Evolutionary conservation across 1,284 basidiomycete genomes (phyloP), one percentile per base, ranked within the genome.

Genomic region (Clitocybe nebularis): DNA sequence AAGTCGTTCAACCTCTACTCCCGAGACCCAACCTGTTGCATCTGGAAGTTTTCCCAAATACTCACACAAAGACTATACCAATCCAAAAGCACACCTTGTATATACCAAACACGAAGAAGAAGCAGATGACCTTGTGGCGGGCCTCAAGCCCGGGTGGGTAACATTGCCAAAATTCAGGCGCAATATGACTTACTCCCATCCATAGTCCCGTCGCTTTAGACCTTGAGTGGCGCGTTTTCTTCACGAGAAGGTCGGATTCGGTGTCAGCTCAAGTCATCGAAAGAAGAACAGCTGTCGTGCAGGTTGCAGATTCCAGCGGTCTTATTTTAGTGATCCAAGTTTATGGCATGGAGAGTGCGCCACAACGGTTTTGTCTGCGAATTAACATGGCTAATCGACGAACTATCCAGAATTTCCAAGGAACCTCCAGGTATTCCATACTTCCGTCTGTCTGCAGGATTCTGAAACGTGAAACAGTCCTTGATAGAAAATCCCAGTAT

Each of bases 241-340:
- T 61, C 41, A 52, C 39, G 5, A 47, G 37, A 7, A 23, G 57
- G n/a, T 51, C 49, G 4, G 53, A 53, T 20, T 51, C 58, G 2
- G 49, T 45, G 22, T 11, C 40, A 5, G 25, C 35, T 5, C 44
- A 41, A 14, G 13, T 46, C 11, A 28, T 17, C 3, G 56, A 69
- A 42, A 59, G 68, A 25, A 61, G 64, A 17, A 69, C 69, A 3
- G 78, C 80, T 0, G 60, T 79, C 1, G 67, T 81, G 2, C 80
- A 83, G 51, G 43, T 83, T 1, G 71, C 69, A 11, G 59, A 51
- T 72, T 72, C 51, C 45, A 52, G 37, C 49, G 59, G 60, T 1
- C 67, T 70, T 21, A 74, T 82, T 17, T 51, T 83, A 22, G 60
- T 82, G n/a, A 64, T 81, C 24, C 81, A 83, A 49, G 56, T 82